Conservation (phyloP, 2,329 filamentous ascomycete genomes). For the Botrytis cinerea region DNA sequence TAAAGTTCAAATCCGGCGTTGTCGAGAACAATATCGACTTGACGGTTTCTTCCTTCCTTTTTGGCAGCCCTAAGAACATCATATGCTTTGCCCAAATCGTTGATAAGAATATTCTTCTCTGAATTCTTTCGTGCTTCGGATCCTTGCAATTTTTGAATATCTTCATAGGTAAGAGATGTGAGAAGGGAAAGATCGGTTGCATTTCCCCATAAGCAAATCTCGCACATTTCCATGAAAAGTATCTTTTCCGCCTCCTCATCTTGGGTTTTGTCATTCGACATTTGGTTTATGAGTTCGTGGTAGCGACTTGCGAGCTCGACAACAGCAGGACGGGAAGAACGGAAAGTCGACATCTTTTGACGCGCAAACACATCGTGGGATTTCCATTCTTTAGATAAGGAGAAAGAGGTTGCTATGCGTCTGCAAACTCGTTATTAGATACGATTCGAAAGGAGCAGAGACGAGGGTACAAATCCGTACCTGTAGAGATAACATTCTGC, state of each 20-base stretch:
- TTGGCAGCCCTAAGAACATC: conserved; percentile 65
- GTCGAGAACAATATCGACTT: conserved; percentile 93
- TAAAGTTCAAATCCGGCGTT: conserved; percentile 98
- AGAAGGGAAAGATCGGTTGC: conserved; percentile 91
- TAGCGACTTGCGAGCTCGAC: conserved; percentile 80
- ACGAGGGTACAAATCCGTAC: conserved; percentile 37
- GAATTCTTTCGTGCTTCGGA: conserved; percentile 80
- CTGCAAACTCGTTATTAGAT: conserved; percentile 47
- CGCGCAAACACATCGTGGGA: conserved; percentile 84
- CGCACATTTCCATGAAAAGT: conserved; percentile 88
- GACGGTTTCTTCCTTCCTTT: conserved; percentile 64
- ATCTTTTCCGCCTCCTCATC: conserved; percentile 68
- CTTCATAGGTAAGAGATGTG: conserved; percentile 87
- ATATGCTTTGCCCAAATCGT: conserved; percentile 78
- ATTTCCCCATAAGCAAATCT: conserved; percentile 97
- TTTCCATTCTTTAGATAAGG: conserved; percentile 79
- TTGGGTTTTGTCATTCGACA: conserved; percentile 52
- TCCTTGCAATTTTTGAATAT: conserved; percentile 95
- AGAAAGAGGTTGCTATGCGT: conserved; percentile 79
- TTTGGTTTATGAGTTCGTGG: conserved; percentile 68
- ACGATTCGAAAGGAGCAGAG: not conserved
- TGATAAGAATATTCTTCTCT: conserved; percentile 89
- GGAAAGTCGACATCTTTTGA: conserved; percentile 91
- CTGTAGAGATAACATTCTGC: conserved; percentile 93
- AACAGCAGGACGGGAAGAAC: conserved; percentile 84